Base-by-base conservation (phyloP, 495 filamentous ascomycete species). In the Penicillium tannophilum region DNA sequence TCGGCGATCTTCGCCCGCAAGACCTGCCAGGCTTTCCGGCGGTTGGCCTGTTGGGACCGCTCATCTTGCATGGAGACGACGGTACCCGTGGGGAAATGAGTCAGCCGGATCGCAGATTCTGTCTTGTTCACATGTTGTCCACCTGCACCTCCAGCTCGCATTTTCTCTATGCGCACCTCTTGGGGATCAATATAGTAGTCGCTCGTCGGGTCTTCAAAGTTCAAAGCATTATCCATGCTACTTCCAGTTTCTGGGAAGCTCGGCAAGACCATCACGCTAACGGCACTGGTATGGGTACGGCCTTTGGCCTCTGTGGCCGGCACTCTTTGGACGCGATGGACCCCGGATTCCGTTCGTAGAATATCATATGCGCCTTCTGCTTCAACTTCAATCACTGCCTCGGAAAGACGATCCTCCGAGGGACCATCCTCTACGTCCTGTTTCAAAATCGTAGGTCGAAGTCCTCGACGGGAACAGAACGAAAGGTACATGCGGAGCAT, bases 121-220 rank as follows among this genome's bases (percentile, higher is more conserved):
- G 94, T 98, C 61, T 90, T 97, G 73, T 98, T 98, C 68, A 98
- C 94, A 70, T 98, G 95, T 76, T 98, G 94, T 6, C 94, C 94
- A 17, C 94, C 94, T 2, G 94, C 92, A 30, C 94, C 94, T 50
- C 89, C 79, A 1, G 94, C 91, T 30, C 92, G 84, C 93, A 98
- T 96, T 63, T 90, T 89, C 66, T 98, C 95, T 9, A 84, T 81
- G 42, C 86, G 82, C 36, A 98, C 95, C 58, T 98, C 93, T 60
- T 86, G 82, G 10, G 90, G 85, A 72, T 93, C 86, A 56, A 98
- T 82, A 71, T 93, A 93, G 76, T 93, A 96, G 68, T 96, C 90
- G 70, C 88, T 93, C 41, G 84, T 87, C 0, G 94, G 94, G 62
- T 98, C 88, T 50, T 92, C 84, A 64, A 88, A 84, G 62, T 89